phyloP scores from a whole-genome alignment of 306 rosid species.

The Urtica urens region DNA sequence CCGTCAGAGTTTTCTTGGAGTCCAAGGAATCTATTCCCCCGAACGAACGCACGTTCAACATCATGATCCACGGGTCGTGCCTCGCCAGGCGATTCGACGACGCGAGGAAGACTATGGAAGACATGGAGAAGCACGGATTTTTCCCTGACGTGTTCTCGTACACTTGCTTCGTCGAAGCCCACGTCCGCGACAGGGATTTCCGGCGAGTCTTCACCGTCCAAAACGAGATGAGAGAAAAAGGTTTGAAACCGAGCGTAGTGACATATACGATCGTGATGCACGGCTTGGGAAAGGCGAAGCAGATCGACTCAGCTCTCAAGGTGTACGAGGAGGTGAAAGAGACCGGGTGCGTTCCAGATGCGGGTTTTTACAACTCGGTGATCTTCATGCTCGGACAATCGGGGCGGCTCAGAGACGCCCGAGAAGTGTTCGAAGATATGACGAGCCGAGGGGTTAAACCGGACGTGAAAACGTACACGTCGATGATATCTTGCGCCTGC shows the following conservation, averaged over 20 bases:
- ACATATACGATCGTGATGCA: conserved; percentile 41
- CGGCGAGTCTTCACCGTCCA: conserved; percentile 39
- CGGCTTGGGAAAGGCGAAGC: conserved; percentile 22
- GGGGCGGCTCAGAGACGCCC: conserved; percentile 60
- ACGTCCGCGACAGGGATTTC: conserved; percentile 48
- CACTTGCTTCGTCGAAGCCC: conserved; percentile 42
- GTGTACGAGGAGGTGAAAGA: conserved; percentile 51
- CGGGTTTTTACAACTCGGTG: conserved; percentile 44
- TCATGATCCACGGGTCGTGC: conserved; percentile 79
- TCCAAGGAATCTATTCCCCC: conserved; percentile 35
- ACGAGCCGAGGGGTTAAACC: conserved; percentile 45
- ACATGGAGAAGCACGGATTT: conserved; percentile 48
- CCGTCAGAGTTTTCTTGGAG: conserved; percentile 42
- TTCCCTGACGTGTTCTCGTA: conserved; percentile 48
- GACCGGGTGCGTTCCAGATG: conserved; percentile 42
- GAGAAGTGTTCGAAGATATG: conserved; percentile 61
- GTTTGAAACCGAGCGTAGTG: conserved; percentile 42
- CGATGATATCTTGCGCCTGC: conserved; percentile 59
- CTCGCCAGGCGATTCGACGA: conserved; percentile 38
- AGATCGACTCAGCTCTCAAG: conserved; percentile 39
- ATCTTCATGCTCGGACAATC: conserved; percentile 51
- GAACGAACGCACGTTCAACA: conserved; percentile 37
- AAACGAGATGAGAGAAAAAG: conserved; percentile 44
- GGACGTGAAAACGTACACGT: conserved; percentile 36
- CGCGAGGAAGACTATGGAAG: conserved; percentile 53